Base-by-base conservation (phyloP, 1,284 basidiomycete species). In the Cryptococcus depauperatus region DNA sequence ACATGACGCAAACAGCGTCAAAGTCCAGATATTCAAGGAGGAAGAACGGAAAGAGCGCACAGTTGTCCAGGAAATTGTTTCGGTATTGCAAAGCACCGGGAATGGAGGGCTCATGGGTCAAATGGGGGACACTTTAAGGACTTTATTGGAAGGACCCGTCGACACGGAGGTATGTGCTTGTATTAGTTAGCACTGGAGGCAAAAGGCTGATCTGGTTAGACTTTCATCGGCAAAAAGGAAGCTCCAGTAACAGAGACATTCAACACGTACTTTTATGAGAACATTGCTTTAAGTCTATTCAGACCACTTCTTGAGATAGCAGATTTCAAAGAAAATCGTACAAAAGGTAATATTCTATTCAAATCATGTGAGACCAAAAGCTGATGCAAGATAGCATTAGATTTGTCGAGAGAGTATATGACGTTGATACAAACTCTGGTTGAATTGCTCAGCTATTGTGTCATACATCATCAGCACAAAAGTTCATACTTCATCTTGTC, bases 51-150 rank as follows among this genome's bases (percentile, higher is more conserved):
- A 56, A 33, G 49, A 57, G 37, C 54, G 54, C 63, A 87, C 89
- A 11, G 72, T 95, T 47, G 67, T 89, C 51, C 76, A 80, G 55
- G 77, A 85, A 58, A 77, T 88, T 54, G 85, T 88, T 67, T 75
- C 78, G 56, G 74, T 91, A 41, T 74, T 97, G 69, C 81, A 83
- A 27, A 74, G 76, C 48, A 87, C 85, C 64, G 77, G 76, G 50
- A 90, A 98, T 60, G 63, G 90, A 55, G 90, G 89, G 2, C 77
- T 96, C 43, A 87, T 95, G 69, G 85, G 84, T 63, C 87, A 93
- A 66, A 77, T 96, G 41, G 83, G 86, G 1, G 93, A 98, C 68
- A 83, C 85, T n/a, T 64, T 97, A 58, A 83, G 84, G 69, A 77
- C 83, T 43, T 75, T 95, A 68, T 71, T 97, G 59, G 92, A 97